Base-by-base conservation (phyloP, 257 asterid genomes). In the Nicotiana obtusifolia region DNA sequence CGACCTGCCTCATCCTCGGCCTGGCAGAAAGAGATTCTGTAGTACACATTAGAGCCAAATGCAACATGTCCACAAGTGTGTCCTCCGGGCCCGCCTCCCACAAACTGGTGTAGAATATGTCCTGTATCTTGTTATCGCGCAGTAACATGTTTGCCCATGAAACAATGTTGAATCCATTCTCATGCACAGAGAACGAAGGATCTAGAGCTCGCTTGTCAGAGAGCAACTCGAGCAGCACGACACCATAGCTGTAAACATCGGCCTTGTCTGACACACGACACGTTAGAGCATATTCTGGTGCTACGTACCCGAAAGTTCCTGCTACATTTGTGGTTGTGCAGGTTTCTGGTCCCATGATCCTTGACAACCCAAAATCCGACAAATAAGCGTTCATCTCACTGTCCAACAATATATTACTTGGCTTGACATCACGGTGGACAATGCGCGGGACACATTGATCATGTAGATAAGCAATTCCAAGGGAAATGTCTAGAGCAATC, bases 231-330 rank as follows among this genome's bases (percentile, higher is more conserved):
- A 93, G 97, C 84, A 95, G 76, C 75, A 95, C 97, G 3, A 95
- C 93, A 61, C 98, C 98, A n/a, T 95, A 95, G 86, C 99, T 95
- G 47, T 95, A 95, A 5, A 95, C 98, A 11, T 95, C 99, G 0
- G 98, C 97, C 88, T 92, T 95, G 86, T 93, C 97, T 4, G 99
- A 92, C 26, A 95, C 99, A 1, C 98, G 97, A 75, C 99, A 91
- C 0, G 98, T 92, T 92, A 91, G 87, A 1, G 99, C 98, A 64
- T 95, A 95, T 66, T 95, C 99, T 0, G 99, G 99, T 14, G 97
- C 99, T 3, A 95, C 97, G 22, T 93, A 95, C 9, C 99, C 99
- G 5, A 93, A 92, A 4, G 98, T 95, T 20, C 98, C 98, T 0
- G 98, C 97, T 56, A 95, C 98, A 1, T 93, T 93, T 0, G 98